Base-by-base conservation (phyloP, 352 stramenopile species). In the Pythium aquatile region DNA sequence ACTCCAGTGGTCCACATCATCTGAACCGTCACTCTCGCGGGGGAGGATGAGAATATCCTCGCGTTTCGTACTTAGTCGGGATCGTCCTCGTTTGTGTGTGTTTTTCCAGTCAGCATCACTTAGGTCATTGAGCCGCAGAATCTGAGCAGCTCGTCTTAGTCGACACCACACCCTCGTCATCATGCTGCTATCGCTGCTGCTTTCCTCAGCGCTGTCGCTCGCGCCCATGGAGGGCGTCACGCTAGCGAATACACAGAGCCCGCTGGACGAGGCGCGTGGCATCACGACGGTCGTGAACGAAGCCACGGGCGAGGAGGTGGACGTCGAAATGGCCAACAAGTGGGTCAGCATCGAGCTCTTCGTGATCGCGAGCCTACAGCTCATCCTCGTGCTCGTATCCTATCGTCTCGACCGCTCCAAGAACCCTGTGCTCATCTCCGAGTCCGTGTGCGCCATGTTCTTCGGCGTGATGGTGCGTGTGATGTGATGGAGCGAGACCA, bases 371-470 rank as follows among this genome's bases (percentile, higher is more conserved):
- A 89, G 78, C 61, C 75, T 95, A 55, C 87, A 95, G 74, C 74
- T 95, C 26, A 70, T 84, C 55, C 73, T 95, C 60, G 85, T 95
- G 63, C 73, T 93, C 33, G 83, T 95, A 5, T 74, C 84, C 48
- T 95, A 93, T 63, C 87, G 87, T 5, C 66, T 95, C 39, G 87
- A 93, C 58, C 80, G 85, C 8, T 76, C 79, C 30, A 72, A 84
- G 51, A 73, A 80, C 33, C 81, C 85, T 2, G 75, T 78, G 58
- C 65, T 95, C 16, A 88, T 95, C 59, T 93, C 87, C 26, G 85
- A 93, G 69, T 95, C 87, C 3, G 84, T 82, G 9, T 87, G 77
- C 49, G 87, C 87, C 35, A 93, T 95, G 48, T 84, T 93, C 68
- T 93, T 93, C 55, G 87, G 87, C 29, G 77, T 95, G 37, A 74